Evolutionary conservation across 2,329 filamentous ascomycete species (phyloP), one percentile per base, ranked within the genome.

Genomic region (Venturia effusa): DNA sequence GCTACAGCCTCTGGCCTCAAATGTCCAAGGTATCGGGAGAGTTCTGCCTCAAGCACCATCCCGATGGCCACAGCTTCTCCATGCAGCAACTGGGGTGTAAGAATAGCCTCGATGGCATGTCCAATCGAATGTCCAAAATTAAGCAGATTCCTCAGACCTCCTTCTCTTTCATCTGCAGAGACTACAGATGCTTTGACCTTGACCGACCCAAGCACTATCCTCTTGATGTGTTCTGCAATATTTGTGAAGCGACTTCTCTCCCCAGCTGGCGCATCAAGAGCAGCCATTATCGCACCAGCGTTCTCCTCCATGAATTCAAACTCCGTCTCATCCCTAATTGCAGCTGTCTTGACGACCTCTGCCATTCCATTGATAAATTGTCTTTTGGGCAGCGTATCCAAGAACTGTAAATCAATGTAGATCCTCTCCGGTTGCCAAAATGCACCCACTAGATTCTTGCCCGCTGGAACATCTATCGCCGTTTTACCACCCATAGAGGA

Each of bases 301-400:
- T 94, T 90, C 68, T 88, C 81, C 74, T 99, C 94, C 22, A 99
- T 80, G 15, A 88, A 79, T 54, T 87, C 83, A 73, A 99, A 99
- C 72, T 97, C 93, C 11, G 81, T 77, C 75, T 95, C 91, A 71
- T 96, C 86, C 85, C 93, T 97, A 70, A 99, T 97, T 63, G 94
- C 94, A 3, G 94, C 94, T 3, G 94, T 99, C 83, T 97, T 97
- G 74, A 97, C 84, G 37, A 99, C 93, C 78, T 99, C 94, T 32
- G 93, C 94, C 93, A 99, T 97, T 66, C 94, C 94, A 74, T 99
- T 99, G 76, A 97, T 92, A 72, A 99, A 93, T 76, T 99, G 93
- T 68, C 94, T 84, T 68, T 88, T 87, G 0, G 93, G 92, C 24
- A 99, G 80, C 0, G 92, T 96, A 73, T 96, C 90, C 64, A 99